A percentile compares a stretch with the other conserved stretches of the same genome.
Conservation (phyloP, 768 basidiomycete genomes). For the Gymnopilus dilepis region DNA sequence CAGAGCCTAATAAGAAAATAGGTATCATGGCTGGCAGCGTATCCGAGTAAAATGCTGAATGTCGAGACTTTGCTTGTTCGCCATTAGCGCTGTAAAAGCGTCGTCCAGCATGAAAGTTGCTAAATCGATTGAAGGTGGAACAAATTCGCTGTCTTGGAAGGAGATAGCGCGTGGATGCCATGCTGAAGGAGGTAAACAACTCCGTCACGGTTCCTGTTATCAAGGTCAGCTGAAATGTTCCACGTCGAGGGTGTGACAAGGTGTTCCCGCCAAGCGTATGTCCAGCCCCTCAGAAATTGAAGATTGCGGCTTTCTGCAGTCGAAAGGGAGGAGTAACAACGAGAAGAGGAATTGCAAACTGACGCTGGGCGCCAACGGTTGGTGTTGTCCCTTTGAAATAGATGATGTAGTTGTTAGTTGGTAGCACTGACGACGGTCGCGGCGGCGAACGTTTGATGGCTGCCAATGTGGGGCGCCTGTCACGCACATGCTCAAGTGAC, state of each 20-base stretch:
- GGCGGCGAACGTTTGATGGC: slow-evolving; percentile 7
- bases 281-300: not conserved
- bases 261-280: not conserved
- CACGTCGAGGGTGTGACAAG: slow-evolving; percentile 2
- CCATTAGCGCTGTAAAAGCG: slow-evolving; percentile 14
- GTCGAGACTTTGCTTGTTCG: slow-evolving; percentile 44
- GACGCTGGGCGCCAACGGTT: not conserved
- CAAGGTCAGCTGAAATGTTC: slow-evolving; percentile 13
- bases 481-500: slow-evolving; percentile 4
- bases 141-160: slow-evolving; percentile 17
- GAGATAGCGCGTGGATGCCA: slow-evolving; percentile 24
- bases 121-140: slow-evolving; percentile 7
- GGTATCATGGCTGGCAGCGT: slow-evolving; percentile 81
- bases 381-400: not conserved
- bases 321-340: not conserved
- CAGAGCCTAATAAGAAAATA: slow-evolving; percentile 77
- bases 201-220: not conserved
- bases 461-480: slow-evolving; percentile 14
- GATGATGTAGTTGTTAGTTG: not conserved
- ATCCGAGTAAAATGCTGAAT: slow-evolving; percentile 71
- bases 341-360: not conserved
- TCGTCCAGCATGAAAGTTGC: not conserved
- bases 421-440: not conserved
- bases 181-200: slow-evolving; percentile 4
- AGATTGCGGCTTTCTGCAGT: not conserved